Conservation (phyloP, 148 eudicot genomes). For the Camellia sinensis region DNA sequence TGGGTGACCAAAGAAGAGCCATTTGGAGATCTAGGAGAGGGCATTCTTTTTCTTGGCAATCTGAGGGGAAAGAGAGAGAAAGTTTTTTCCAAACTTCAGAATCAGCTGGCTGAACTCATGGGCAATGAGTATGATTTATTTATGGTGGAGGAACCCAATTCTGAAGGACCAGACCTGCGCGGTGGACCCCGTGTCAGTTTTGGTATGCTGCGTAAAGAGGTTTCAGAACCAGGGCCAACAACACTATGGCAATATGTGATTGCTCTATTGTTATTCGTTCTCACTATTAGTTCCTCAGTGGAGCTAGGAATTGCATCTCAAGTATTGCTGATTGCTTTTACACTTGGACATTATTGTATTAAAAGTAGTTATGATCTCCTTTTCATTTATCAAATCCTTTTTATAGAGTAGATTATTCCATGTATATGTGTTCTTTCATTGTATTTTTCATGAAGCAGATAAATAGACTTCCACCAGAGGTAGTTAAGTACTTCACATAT, state of each 20-base stretch:
- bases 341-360: neutral
- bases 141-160: conserved; percentile 98
- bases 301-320: conserved; percentile 99
- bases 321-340: conserved; percentile 35
- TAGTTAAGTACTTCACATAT: conserved; percentile 93
- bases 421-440: neutral
- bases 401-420: neutral
- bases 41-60: conserved; percentile 94
- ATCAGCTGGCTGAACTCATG: conserved; percentile 72
- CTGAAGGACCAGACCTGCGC: conserved; percentile 90
- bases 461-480: conserved; percentile 95
- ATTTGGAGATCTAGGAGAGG: conserved; percentile 97
- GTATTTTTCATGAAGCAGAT: conserved; percentile 44
- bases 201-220: conserved; percentile 95
- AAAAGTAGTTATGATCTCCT: neutral
- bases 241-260: conserved; percentile 99
- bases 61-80: conserved; percentile 83
- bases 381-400: conserved; percentile 3
- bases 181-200: conserved; percentile 99
- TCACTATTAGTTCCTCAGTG: conserved; percentile 94
- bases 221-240: conserved; percentile 90
- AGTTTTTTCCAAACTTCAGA: conserved; percentile 84
- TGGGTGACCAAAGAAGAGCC: conserved; percentile 99
- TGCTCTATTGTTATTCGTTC: conserved; percentile 79
- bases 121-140: conserved; percentile 89